phyloP scores from a whole-genome alignment of 305 asterid genomes.

The Fraxinus xanthoxyloides region DNA sequence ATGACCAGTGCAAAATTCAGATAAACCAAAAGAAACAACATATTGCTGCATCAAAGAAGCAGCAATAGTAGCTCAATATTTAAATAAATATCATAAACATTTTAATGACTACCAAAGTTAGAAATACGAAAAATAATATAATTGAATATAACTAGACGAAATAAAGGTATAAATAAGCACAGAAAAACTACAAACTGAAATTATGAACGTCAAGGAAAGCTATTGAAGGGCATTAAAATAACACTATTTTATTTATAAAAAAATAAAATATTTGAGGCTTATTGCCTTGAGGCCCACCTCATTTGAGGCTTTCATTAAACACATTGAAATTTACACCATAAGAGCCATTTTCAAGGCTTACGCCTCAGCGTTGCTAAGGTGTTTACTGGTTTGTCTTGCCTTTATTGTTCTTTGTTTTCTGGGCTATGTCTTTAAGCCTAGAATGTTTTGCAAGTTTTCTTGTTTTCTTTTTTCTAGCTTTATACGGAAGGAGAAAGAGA shows the following conservation, averaged over 20 bases:
- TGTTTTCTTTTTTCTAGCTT: background rate
- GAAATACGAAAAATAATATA: background rate
- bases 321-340: background rate
- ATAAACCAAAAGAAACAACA: background rate
- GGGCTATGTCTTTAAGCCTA: background rate
- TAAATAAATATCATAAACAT: background rate
- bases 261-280: background rate
- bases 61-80: background rate
- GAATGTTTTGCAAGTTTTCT: background rate
- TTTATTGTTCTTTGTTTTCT: background rate
- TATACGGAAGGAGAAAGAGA: background rate
- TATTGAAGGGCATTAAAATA: background rate
- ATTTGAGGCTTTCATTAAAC: background rate
- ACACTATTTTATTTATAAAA: background rate
- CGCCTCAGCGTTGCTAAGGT: background rate
- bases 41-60: background rate
- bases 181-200: background rate
- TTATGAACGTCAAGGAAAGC: background rate
- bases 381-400: background rate
- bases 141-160: background rate
- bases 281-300: background rate
- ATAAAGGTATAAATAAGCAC: background rate
- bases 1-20: background rate
- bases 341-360: background rate
- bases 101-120: background rate